phyloP scores from a whole-genome alignment of 2,329 filamentous ascomycete species.

The Cladosporium sp. region DNA sequence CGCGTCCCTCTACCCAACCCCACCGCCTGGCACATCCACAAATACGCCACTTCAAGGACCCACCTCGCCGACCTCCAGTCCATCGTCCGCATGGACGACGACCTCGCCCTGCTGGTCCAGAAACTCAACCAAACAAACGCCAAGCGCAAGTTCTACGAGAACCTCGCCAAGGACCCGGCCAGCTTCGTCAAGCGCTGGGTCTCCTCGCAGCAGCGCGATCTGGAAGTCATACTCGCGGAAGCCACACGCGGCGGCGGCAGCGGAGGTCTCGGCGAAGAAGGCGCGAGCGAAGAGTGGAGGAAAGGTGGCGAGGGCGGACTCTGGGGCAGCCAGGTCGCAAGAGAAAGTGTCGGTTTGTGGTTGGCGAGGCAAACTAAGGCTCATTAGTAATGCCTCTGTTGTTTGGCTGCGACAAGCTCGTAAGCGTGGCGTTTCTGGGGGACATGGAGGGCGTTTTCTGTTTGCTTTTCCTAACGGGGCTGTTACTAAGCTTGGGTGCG shows the following conservation, averaged over 20 bases:
- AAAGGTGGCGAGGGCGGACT: constrained; percentile 57
- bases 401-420: not conserved
- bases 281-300: constrained; percentile 65
- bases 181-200: constrained; percentile 85
- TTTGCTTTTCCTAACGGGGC: too few relatives aligned
- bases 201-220: constrained; percentile 82
- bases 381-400: not conserved
- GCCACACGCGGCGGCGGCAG: constrained; percentile 51
- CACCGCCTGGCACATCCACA: constrained; percentile 61
- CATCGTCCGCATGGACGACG: constrained; percentile 74
- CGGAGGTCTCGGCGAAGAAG: constrained; percentile 43
- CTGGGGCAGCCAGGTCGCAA: constrained; percentile 60
- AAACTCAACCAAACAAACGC: constrained; percentile 80
- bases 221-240: constrained; percentile 85
- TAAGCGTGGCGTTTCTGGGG: not conserved
- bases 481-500: too few relatives aligned
- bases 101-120: constrained; percentile 77
- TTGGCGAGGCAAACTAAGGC: constrained; percentile 31
- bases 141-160: constrained; percentile 82
- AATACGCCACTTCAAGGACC: constrained; percentile 35
- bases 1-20: constrained; percentile 79
- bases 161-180: constrained; percentile 74
- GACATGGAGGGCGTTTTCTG: not conserved
- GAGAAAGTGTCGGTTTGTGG: constrained; percentile 59
- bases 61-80: constrained; percentile 67